Percentiles rank a stretch among this genome's conserved stretches.
These are phyloP conservation scores for Ogataea dorogensis DNA, from an alignment of 805 yeast genomes.

Conservation along the genomic window DNA sequence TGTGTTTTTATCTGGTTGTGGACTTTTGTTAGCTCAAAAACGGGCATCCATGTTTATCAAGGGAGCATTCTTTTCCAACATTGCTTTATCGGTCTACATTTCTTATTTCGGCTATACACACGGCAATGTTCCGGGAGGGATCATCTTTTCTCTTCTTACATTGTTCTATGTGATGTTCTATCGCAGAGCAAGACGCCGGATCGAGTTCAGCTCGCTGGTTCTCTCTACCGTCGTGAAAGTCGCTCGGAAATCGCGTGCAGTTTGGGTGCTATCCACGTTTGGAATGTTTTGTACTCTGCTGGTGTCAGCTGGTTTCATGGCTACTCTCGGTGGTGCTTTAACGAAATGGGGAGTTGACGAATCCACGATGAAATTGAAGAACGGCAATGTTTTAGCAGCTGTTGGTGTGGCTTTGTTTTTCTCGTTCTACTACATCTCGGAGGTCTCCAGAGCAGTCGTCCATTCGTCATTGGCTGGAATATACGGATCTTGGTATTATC, in stretches of 20 bases:
- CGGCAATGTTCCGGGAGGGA: constrained; percentile 71
- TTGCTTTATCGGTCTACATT: constrained; percentile 60
- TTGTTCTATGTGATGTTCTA: constrained; percentile 14
- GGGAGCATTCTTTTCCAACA: constrained; percentile 3
- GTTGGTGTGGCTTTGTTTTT: constrained; percentile 61
- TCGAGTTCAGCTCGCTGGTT: constrained; percentile 27
- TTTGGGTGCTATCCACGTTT: constrained; percentile 34
- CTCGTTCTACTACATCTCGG: constrained; percentile 78
- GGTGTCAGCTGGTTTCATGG: background rate
- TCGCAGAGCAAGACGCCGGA: constrained; percentile 17
- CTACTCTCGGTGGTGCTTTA: constrained; percentile 4
- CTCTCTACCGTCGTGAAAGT: constrained; percentile 56
- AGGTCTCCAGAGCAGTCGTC: constrained; percentile 73
- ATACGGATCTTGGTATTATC: constrained; percentile 89
- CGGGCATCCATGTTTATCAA: constrained; percentile 9
- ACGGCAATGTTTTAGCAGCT: constrained; percentile 14
- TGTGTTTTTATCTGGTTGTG: background rate
- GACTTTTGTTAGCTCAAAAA: constrained; percentile 1
- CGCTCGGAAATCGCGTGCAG: constrained; percentile 65
- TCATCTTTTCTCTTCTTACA: constrained; percentile 42
- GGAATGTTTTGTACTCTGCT: constrained; percentile 3
- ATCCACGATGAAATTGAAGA: constrained; percentile 17
- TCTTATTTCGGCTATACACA: constrained; percentile 67
- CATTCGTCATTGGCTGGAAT: constrained; percentile 82
- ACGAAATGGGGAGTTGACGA: constrained; percentile 20